Base-by-base conservation (phyloP, 2,329 filamentous ascomycete species). In the Aspergillus sp. region DNA sequence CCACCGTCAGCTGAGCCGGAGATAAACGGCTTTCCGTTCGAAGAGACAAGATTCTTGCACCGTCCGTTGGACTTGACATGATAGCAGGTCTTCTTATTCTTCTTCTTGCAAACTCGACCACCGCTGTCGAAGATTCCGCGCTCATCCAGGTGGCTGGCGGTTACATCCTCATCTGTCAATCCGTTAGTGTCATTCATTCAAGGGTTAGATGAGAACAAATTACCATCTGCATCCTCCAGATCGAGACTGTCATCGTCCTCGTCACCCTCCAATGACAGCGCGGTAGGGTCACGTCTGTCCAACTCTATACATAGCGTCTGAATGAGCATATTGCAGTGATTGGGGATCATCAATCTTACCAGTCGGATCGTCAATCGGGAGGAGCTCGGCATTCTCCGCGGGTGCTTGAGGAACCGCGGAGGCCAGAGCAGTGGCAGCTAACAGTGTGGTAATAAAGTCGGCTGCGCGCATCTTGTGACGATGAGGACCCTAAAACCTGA, bases 71-170 rank as follows among this genome's bases (percentile, higher is more conserved):
- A 52, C 31, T 52, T 52, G 4, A 52, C 50, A 47, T 47, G 45
- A 24, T 24, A 47, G 45, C 45, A 47, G 6, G 9, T 24, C 20
- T 47, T 47, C 18, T 20, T 9, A 20, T 16, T 16, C 22, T 36
- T 36, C 26, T 36, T 52, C 29, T 52, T 52, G 50, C 50, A 52
- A 14, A 52, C 29, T 2, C 31, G 16, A 22, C 26, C 50, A 3
- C 50, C 50, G 20, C 29, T 52, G n/a, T 36, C 50, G n/a, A 36
- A 52, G n/a, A 52, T 52, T 36, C 50, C 50, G 18, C 50, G 50
- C n/a, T 39, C 31, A 12, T 52, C 50, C 6, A 52, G 16, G 5
- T 51, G 49, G 10, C 49, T 51, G 16, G 16, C 6, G 11, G 22
- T 47, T 18, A 47, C 45, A 46, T 46, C 45, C n/a, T 32, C 50